Evolutionary conservation across 176 grass and related monocot species (phyloP), one percentile per base, ranked within the genome.

Genomic region (Eremochloa ophiuroides): DNA sequence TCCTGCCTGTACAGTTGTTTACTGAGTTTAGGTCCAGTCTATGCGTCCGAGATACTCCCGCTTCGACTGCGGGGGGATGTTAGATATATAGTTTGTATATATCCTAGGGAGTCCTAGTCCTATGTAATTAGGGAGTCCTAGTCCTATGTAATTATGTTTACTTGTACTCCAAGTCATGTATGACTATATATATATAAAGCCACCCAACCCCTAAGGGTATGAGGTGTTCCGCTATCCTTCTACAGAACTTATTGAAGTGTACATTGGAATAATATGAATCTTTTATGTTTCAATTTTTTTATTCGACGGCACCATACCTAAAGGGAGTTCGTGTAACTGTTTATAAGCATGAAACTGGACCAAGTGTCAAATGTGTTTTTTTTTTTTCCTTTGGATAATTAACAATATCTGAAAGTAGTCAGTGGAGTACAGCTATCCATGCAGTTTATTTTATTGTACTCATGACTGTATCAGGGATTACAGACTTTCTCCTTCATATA

Each of bases 401-500:
- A 74, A 56, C 18, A 38, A 38, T 31, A 35, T 55, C 29, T 30
- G 42, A 30, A 72, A 34, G 18, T 35, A 53, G 12, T 73, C 44
- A 55, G 10, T 53, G 71, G 29, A 8, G 48, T 22, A 30, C 33
- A 22, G 22, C 27, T 22, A 73, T 40, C 8, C n/a, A 40, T 17
- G 73, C 13, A 17, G 53, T 20, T 40, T 25, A 60, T 60, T 20
- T 40, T 25, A 60, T 60, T 28, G 23, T 76, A 37, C 25, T 56
- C 31, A 35, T 51, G 50, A 51, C 22, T 67, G 43, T 67, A 51
- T 17, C 29, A 67, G 12, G 12, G 20, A n/a, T 66, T 67, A 66
- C 28, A 50, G 12, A 37, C 22, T 47, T 79, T 48, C 65, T n/a
- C 27, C 8, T 71, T 85, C 61, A 89, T 50, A 67, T 74, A 79